Conservation (phyloP, 345 rosid genomes). For the Brassica napus region DNA sequence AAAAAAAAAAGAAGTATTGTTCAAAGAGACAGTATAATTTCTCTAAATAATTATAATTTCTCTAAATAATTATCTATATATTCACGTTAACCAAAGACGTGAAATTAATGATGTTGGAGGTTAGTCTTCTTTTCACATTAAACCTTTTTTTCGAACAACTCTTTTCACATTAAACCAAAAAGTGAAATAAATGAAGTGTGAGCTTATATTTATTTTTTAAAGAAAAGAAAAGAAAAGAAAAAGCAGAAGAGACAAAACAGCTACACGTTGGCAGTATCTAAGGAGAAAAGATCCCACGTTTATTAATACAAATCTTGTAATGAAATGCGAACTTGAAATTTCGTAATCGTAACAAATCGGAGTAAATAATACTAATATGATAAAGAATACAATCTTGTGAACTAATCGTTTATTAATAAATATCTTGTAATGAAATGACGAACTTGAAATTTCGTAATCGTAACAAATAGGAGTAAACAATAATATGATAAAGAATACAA, state of each 20-base stretch:
- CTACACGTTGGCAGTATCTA: slow-evolving; percentile 32
- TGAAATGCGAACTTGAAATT: slow-evolving; percentile 22
- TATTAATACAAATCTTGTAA: slow-evolving; percentile 25
- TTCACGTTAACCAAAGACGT: neutral
- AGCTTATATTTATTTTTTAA: neutral
- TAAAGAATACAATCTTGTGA: neutral
- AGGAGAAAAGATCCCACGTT: slow-evolving; percentile 7
- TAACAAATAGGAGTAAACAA: slow-evolving; percentile 24
- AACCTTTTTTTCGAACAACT: neutral
- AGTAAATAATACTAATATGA: neutral
- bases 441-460: slow-evolving; percentile 23
- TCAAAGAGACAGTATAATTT: neutral
- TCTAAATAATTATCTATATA: neutral
- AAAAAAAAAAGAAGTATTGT: neutral
- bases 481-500: slow-evolving; percentile 33
- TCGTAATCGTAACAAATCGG: slow-evolving; percentile 13
- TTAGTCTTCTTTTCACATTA: neutral
- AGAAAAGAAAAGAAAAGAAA: neutral
- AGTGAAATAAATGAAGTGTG: slow-evolving; percentile 4
- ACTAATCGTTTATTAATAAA: slow-evolving; percentile 26
- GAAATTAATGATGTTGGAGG: neutral
- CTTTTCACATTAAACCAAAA: slow-evolving; percentile 2
- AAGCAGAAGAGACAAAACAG: slow-evolving; percentile 34
- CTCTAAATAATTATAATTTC: neutral
- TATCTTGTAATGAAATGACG: slow-evolving; percentile 21